Evolutionary conservation across 441 rosid genomes (phyloP).

Genomic region (Rhodomyrtus psidioides): DNA sequence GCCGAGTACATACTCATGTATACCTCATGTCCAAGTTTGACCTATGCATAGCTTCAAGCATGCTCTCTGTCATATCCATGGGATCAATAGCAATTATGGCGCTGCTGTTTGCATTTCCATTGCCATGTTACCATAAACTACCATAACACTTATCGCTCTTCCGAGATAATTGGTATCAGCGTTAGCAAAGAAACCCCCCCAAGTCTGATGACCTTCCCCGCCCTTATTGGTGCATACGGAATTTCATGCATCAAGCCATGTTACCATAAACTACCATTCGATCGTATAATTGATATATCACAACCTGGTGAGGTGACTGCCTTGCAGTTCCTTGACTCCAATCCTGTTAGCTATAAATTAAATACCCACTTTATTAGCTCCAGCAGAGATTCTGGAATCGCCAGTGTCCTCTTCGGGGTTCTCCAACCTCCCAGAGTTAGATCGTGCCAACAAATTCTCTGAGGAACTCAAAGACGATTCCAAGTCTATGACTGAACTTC

Average conservation of each 20-base stretch:
- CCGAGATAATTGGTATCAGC: constrained; percentile 48
- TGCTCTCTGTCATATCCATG: constrained; percentile 94
- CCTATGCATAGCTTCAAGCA: constrained; percentile 97
- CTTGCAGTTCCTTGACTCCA: neutral
- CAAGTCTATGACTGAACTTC: constrained; percentile 47
- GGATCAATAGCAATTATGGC: constrained; percentile 51
- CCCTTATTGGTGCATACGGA: constrained; percentile 34
- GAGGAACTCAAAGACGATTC: constrained; percentile 81
- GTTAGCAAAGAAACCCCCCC: constrained; percentile 72
- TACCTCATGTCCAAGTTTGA: constrained; percentile 94
- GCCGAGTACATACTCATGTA: constrained; percentile 22
- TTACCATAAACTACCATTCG: neutral
- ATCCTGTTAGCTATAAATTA: neutral
- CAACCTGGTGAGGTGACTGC: neutral
- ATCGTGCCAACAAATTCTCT: constrained; percentile 31
- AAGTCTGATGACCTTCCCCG: constrained; percentile 54
- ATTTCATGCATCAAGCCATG: neutral
- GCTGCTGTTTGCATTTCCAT: constrained; percentile 25
- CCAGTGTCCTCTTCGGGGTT: constrained; percentile 58
- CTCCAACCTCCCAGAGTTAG: constrained; percentile 38
- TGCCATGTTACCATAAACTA: no score
- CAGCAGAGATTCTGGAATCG: constrained; percentile 39
- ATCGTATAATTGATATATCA: neutral
- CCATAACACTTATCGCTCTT: constrained; percentile 32
- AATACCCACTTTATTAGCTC: constrained; percentile 37